These are phyloP conservation scores for Ceriops tagal DNA, from an alignment of 345 rosid genomes.

Conservation along the genomic window DNA sequence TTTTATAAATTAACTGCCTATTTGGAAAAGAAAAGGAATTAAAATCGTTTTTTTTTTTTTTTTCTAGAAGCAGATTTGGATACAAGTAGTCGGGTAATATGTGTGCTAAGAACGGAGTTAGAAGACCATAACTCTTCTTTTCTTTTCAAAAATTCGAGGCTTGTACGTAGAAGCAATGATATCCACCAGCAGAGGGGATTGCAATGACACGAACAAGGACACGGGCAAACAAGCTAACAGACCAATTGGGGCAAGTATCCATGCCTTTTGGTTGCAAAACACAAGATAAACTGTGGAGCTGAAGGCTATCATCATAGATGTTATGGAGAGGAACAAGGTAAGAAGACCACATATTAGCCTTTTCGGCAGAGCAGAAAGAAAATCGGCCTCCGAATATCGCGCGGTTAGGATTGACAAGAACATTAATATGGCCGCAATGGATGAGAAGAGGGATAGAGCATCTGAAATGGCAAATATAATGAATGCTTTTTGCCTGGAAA, in stretches of 20 bases:
- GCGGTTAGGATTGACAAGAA: conserved; percentile 21
- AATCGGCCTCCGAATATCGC: conserved; percentile 19
- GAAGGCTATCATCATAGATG: conserved; percentile 16
- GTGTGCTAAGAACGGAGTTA: background rate
- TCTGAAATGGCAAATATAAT: conserved; percentile 17
- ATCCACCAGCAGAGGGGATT: conserved; percentile 15
- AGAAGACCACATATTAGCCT: conserved; percentile 13
- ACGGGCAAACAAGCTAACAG: conserved; percentile 10
- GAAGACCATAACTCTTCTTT: background rate
- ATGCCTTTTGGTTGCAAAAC: background rate
- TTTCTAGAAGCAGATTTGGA: too few relatives aligned
- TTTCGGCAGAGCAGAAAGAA: conserved; percentile 8
- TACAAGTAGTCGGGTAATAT: too few relatives aligned
- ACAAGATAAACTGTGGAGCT: background rate
- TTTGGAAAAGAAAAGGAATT: too few relatives aligned
- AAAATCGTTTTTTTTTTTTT: too few relatives aligned
- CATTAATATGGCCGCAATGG: conserved; percentile 12
- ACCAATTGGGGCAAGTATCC: conserved; percentile 3
- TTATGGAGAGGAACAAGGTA: conserved; percentile 16
- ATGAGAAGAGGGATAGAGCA: conserved; percentile 16
- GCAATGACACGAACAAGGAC: conserved; percentile 5
- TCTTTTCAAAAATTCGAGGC: background rate
- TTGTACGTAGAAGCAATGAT: conserved; percentile 9
- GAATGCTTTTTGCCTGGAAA: conserved; percentile 7
- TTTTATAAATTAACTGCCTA: too few relatives aligned